These are phyloP conservation scores for Puccinia hordei DNA, from an alignment of 1,284 basidiomycete species.

Conservation along the genomic window DNA sequence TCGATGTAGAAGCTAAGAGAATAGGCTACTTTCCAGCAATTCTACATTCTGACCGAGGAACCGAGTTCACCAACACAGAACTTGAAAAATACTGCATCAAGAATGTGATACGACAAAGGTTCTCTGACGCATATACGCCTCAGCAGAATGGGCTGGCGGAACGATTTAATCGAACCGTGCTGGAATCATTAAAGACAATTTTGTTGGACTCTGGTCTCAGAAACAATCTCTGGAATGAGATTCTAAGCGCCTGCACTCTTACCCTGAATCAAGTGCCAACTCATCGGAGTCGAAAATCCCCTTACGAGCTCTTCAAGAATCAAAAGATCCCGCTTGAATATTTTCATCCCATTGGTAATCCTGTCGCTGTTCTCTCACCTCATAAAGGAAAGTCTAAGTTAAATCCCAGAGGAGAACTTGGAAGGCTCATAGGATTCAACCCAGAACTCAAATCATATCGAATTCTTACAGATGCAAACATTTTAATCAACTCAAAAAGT, in stretches of 20 bases:
- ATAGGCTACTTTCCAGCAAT: neutral
- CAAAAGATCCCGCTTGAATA: neutral
- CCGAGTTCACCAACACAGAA: neutral
- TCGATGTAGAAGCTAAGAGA: neutral
- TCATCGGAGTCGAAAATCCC: no score
- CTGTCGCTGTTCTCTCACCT: no score
- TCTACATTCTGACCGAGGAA: neutral
- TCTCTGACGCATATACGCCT: neutral
- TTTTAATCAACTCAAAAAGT: slow-evolving; percentile 2
- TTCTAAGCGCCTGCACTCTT: neutral
- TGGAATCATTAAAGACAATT: neutral
- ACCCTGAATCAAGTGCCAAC: slow-evolving; percentile 19
- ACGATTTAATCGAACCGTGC: neutral
- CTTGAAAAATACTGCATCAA: neutral
- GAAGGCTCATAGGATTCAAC: neutral
- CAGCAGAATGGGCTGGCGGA: no score
- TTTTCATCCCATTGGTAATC: neutral
- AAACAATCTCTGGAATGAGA: neutral
- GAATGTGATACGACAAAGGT: neutral
- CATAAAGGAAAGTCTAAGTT: neutral
- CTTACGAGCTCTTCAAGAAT: slow-evolving; percentile 11
- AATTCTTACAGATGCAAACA: neutral
- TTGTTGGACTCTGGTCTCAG: neutral
- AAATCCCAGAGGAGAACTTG: neutral
- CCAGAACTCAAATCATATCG: neutral